Percentiles rank a stretch among this genome's conserved stretches.
Conservation (phyloP, 257 asterid species). For the Perilla frutescens region DNA sequence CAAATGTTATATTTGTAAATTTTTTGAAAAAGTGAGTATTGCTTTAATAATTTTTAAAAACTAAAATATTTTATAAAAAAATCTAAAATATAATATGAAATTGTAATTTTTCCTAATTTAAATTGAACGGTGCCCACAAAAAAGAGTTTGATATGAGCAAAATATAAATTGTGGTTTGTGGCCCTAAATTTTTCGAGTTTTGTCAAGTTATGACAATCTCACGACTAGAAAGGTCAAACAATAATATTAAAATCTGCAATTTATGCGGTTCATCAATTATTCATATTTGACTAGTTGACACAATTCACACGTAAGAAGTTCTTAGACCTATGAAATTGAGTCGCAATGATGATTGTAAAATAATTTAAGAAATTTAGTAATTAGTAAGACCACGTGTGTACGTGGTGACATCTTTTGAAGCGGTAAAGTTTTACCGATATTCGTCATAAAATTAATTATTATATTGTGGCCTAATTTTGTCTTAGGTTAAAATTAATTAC, state of each 20-base stretch:
- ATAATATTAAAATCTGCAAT: constrained; percentile 24
- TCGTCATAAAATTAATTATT: neutral
- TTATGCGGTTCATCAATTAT: neutral
- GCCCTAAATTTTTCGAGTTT: constrained; percentile 10
- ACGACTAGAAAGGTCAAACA: constrained; percentile 5
- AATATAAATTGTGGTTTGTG: neutral
- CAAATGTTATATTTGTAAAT: too few species aligned
- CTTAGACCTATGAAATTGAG: constrained; percentile 5
- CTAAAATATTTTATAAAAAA: too few species aligned
- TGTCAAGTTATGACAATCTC: neutral
- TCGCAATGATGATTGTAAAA: constrained; percentile 1
- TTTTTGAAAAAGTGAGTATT: too few species aligned
- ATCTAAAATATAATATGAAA: too few species aligned
- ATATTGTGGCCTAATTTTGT: neutral
- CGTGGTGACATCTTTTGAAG: neutral
- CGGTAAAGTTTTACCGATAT: neutral
- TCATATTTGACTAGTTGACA: constrained; percentile 21
- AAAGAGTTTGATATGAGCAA: neutral
- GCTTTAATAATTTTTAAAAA: too few species aligned
- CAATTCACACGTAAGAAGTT: neutral
- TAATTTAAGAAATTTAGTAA: neutral
- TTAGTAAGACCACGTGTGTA: constrained; percentile 9
- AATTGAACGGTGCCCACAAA: neutral
- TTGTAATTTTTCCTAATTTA: neutral
- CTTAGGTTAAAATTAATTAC: too few species aligned